A percentile compares a stretch with the other conserved stretches of the same genome.
These are phyloP conservation scores for Aureobasidium sp. DNA, from an alignment of 2,329 filamentous ascomycete genomes.

Conservation along the genomic window DNA sequence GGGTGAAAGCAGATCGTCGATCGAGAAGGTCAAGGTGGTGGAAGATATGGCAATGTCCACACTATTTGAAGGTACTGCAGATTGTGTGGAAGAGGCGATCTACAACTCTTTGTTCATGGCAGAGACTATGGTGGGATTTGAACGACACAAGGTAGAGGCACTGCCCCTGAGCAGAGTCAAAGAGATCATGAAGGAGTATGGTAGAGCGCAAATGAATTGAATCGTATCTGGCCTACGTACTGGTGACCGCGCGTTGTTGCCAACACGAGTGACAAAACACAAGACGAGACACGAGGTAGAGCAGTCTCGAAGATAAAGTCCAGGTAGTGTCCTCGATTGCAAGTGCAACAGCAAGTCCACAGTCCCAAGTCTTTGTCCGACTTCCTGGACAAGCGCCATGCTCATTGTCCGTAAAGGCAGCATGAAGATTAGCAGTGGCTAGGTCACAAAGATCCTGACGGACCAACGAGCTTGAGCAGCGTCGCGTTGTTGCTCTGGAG, in stretches of 20 bases:
- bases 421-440: neutral
- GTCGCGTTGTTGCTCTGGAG: too few relatives aligned
- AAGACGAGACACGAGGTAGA: too few relatives aligned
- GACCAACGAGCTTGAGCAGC: neutral
- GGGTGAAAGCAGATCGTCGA: neutral
- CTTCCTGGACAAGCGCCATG: neutral
- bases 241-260: too few relatives aligned
- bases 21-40: neutral
- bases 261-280: too few relatives aligned
- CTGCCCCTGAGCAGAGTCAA: constrained; percentile 3
- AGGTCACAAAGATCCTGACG: neutral
- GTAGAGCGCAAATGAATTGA: neutral
- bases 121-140: neutral
- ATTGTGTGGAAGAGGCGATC: neutral
- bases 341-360: neutral
- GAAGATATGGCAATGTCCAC: neutral
- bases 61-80: constrained; percentile 1
- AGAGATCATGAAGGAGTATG: neutral
- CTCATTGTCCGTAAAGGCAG: neutral
- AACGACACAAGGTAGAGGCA: neutral
- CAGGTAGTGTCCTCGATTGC: too few relatives aligned
- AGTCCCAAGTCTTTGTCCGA: neutral
- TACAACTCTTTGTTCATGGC: constrained; percentile 1
- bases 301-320: too few relatives aligned
- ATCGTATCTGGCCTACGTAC: neutral